A percentile compares a stretch with the other conserved stretches of the same genome.
These are phyloP conservation scores for Scedosporium minutisporum DNA, from an alignment of 2,329 filamentous ascomycete genomes.

Conservation along the genomic window DNA sequence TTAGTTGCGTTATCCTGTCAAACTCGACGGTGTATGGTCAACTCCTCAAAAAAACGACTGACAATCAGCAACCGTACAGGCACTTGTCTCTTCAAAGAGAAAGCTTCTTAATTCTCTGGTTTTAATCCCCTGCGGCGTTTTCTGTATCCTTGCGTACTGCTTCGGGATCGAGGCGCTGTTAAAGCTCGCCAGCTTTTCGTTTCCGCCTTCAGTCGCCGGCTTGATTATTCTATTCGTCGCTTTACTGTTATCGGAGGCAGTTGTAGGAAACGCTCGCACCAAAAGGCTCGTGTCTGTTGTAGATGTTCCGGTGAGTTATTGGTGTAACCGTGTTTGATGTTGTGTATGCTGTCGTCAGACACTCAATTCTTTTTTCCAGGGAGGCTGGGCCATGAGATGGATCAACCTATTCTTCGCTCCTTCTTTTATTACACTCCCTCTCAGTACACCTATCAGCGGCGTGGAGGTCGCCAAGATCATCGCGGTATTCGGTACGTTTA, in stretches of 20 bases:
- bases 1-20: too few relatives aligned
- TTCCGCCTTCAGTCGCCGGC: constrained; percentile 51
- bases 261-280: constrained; percentile 38
- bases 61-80: neutral
- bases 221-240: constrained; percentile 43
- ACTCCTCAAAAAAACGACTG: too few relatives aligned
- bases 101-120: constrained; percentile 30
- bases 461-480: constrained; percentile 50
- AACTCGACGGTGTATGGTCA: too few relatives aligned
- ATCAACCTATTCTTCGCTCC: constrained; percentile 51
- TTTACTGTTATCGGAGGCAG: constrained; percentile 34
- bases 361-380: constrained; percentile 22
- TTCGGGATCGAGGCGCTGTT: constrained; percentile 35
- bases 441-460: constrained; percentile 43
- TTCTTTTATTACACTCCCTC: constrained; percentile 47
- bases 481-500: constrained; percentile 41
- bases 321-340: neutral
- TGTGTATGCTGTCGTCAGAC: neutral
- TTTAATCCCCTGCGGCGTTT: constrained; percentile 36
- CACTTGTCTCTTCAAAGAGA: neutral
- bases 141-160: constrained; percentile 28
- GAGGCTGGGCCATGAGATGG: constrained; percentile 47
- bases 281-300: constrained; percentile 37
- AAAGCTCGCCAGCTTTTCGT: constrained; percentile 37
- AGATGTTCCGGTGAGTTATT: constrained; percentile 39